Conservation (phyloP, 2,329 filamentous ascomycete genomes). For the Aspergillus caelatus region DNA sequence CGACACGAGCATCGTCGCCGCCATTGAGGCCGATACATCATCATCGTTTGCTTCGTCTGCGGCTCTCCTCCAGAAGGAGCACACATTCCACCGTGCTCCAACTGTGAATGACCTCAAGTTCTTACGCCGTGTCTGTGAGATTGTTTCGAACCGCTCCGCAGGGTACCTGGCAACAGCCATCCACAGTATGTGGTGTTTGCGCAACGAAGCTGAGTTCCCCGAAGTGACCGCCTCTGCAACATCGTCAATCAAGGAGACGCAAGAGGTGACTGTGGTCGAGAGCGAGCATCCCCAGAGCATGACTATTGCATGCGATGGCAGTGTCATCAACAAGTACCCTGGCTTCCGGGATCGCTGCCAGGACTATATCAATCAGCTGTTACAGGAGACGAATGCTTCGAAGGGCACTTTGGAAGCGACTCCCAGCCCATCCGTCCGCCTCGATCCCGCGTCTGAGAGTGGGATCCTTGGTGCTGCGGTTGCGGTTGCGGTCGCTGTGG, state of each 20-base stretch:
- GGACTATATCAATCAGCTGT: constrained; percentile 45
- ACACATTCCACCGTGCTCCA: constrained; percentile 51
- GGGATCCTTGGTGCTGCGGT: constrained; percentile 51
- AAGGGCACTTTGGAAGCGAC: constrained; percentile 12
- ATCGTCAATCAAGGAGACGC: constrained; percentile 28
- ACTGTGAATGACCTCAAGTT: constrained; percentile 57
- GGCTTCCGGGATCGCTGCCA: constrained; percentile 51
- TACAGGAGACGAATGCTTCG: constrained; percentile 29
- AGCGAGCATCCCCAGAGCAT: constrained; percentile 37
- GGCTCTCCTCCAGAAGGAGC: constrained; percentile 54
- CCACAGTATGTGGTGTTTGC: constrained; percentile 63
- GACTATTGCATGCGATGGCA: constrained; percentile 56
- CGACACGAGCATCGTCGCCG: constrained; percentile 62
- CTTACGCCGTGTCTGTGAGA: constrained; percentile 54
- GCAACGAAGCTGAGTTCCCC: constrained; percentile 52
- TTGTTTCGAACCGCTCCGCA: constrained; percentile 62
- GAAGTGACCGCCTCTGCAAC: constrained; percentile 21
- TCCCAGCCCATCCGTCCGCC: constrained; percentile 34
- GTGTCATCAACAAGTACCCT: constrained; percentile 56
- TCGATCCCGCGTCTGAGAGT: constrained; percentile 48
- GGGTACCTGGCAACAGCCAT: constrained; percentile 66
- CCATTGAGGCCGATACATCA: constrained; percentile 55
- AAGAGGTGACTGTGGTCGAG: constrained; percentile 40
- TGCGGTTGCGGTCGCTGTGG: constrained; percentile 48
- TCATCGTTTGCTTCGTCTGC: constrained; percentile 41